Evolutionary conservation across 208 protist genomes (phyloP), one percentile per base, ranked within the genome.

Genomic region (Leishmania guyanensis): DNA sequence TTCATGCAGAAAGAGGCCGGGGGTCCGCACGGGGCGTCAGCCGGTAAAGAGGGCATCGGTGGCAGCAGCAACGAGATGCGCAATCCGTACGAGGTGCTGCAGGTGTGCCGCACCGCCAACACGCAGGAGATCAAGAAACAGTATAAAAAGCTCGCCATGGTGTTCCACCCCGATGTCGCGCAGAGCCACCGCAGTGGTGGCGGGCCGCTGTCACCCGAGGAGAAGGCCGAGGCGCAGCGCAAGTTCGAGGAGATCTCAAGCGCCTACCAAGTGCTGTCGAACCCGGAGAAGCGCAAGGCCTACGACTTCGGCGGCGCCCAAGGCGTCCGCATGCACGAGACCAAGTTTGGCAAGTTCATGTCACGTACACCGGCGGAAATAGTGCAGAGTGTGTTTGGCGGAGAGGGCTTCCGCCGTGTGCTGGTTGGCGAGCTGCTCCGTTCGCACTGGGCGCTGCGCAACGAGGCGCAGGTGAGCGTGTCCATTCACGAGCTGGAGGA

Each of bases 121-220:
- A 69, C 81, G 76, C 81, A 88, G 76, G 84, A 93, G 62, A 92
- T 97, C 64, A 96, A 95, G 86, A 81, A 86, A 56, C 87, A 95
- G 86, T 97, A 96, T 85, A 97, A 96, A 83, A 95, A 92, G 78
- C 88, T 97, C 5, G 94, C 94, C 33, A 95, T 94, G 88, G 83
- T 96, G 16, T 96, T 95, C 79, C 94, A 97, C 78, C 94, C 94
- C 14, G 94, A 97, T 77, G 90, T 93, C n/a, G 88, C 80, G 16
- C 85, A 89, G 78, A 85, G 83, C 58, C 82, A 62, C 56, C 69
- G 84, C 65, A 65, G 66, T 36, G 66, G 65, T 3, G 66, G 68
- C 33, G 77, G 70, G 29, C 69, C 65, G 12, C 50, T 78, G 6
- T 80, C 81, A 39, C 79, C 79, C 0, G 75, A 88, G 73, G 90